These are phyloP conservation scores for Ailanthus altissimus DNA, from an alignment of 345 rosid species.

Conservation along the genomic window DNA sequence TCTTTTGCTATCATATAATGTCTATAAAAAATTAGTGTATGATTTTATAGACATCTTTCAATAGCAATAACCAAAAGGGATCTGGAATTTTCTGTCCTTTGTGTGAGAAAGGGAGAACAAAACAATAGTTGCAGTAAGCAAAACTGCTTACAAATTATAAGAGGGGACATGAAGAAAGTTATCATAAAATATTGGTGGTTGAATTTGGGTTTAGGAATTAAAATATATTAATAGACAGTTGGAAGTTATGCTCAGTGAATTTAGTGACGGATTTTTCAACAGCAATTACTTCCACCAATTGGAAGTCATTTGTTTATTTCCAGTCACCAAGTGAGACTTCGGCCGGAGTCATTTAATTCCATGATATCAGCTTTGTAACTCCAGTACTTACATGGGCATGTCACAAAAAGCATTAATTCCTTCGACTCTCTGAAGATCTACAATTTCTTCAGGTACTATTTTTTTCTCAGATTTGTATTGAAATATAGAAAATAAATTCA, in stretches of 20 bases:
- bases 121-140: background rate
- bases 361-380: background rate
- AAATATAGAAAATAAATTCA: constrained; percentile 1
- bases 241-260: constrained; percentile 21
- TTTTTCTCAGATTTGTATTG: background rate
- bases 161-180: background rate
- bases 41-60: too few relatives aligned
- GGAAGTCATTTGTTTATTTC: background rate
- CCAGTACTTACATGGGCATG: background rate
- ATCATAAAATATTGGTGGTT: constrained; percentile 17
- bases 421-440: background rate
- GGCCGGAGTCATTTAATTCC: too few relatives aligned
- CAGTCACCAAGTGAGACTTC: too few relatives aligned
- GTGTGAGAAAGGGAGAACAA: background rate
- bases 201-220: constrained; percentile 26
- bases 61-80: too few relatives aligned
- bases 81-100: background rate
- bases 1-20: background rate
- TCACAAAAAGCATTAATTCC: background rate
- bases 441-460: background rate
- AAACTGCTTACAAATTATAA: background rate
- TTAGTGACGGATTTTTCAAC: constrained; percentile 22
- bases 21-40: too few relatives aligned
- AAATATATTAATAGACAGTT: constrained; percentile 29
- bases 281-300: constrained; percentile 12